Percentiles rank a stretch among this genome's conserved stretches.
Evolutionary conservation across 108 stramenopile genomes (phyloP).

Genomic region (Pseudonitzschia multiseries): DNA sequence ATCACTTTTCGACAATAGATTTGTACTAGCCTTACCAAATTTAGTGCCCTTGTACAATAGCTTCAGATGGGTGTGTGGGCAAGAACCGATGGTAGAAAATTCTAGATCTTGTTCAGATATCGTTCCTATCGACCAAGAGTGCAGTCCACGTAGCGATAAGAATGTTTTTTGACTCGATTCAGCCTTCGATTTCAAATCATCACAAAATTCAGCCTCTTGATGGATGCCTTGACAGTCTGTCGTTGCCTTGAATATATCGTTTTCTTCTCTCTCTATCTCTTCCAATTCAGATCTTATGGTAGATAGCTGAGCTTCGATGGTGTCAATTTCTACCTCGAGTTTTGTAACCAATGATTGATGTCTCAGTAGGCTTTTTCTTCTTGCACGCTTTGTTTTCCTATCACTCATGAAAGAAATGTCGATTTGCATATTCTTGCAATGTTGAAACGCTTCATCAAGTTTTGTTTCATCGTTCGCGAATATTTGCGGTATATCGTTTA

Average conservation of each 20-base stretch:
- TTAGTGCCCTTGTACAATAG: slow-evolving; percentile 28
- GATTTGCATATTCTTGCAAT: not conserved
- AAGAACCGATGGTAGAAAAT: slow-evolving; percentile 33
- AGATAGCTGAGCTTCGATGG: slow-evolving; percentile 5
- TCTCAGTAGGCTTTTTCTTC: slow-evolving; percentile 28
- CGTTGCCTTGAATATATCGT: not conserved
- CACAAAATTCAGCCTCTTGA: slow-evolving; percentile 14
- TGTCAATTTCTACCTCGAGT: slow-evolving; percentile 3
- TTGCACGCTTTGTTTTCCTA: slow-evolving; percentile 10
- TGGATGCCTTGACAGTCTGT: not conserved
- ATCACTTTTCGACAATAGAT: not conserved
- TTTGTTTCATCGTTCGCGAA: not conserved
- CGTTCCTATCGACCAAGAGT: slow-evolving; percentile 45
- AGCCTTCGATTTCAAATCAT: slow-evolving; percentile 22
- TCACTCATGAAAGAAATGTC: slow-evolving; percentile 13
- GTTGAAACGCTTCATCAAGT: not conserved
- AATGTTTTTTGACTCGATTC: slow-evolving; percentile 44
- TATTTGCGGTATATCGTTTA: slow-evolving; percentile 7
- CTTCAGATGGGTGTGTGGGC: slow-evolving; percentile 31
- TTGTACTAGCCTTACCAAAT: not conserved
- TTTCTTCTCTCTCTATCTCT: slow-evolving; percentile 9
- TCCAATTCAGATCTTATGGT: not conserved
- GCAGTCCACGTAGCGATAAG: slow-evolving; percentile 48
- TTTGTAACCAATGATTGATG: slow-evolving; percentile 18
- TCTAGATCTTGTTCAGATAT: slow-evolving; percentile 29